phyloP scores from a whole-genome alignment of 2,329 filamentous ascomycete species.

The Exophiala aquamarina region DNA sequence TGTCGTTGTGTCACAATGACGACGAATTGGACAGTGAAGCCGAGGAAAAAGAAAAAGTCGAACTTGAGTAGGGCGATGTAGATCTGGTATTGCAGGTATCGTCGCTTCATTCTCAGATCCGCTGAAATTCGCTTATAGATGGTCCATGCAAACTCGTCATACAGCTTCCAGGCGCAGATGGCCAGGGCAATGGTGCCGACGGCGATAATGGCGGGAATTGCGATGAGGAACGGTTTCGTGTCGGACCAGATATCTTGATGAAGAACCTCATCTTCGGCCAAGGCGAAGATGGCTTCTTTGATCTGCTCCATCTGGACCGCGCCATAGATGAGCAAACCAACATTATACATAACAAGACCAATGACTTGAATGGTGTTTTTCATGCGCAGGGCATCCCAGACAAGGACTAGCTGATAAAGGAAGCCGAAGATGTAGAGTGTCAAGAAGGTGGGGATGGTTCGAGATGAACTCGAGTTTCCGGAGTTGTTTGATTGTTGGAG shows the following conservation, averaged over 20 bases:
- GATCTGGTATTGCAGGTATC: slow-evolving; percentile 96
- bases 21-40: slow-evolving; percentile 96
- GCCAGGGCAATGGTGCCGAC: slow-evolving; percentile 71
- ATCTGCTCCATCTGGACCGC: slow-evolving; percentile 93
- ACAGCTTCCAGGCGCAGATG: slow-evolving; percentile 88
- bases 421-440: slow-evolving; percentile 97
- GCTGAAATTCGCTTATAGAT: slow-evolving; percentile 99
- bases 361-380: slow-evolving; percentile 99
- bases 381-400: slow-evolving; percentile 88
- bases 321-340: slow-evolving; percentile 88
- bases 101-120: slow-evolving; percentile 92
- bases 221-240: slow-evolving; percentile 74
- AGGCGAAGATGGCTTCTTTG: slow-evolving; percentile 63
- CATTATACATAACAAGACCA: slow-evolving; percentile 87
- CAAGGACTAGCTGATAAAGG: slow-evolving; percentile 83
- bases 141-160: slow-evolving; percentile 98
- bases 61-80: slow-evolving; percentile 98
- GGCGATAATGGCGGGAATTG: slow-evolving; percentile 81
- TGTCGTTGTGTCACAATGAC: slow-evolving; percentile 76
- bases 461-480: slow-evolving; percentile 44
- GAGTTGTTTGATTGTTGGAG: slow-evolving; percentile 40
- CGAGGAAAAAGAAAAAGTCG: slow-evolving; percentile 99
- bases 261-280: slow-evolving; percentile 52
- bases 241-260: slow-evolving; percentile 62
- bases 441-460: slow-evolving; percentile 88